Base-by-base conservation (phyloP, 2,329 filamentous ascomycete genomes). In the Colletotrichum sublineola region DNA sequence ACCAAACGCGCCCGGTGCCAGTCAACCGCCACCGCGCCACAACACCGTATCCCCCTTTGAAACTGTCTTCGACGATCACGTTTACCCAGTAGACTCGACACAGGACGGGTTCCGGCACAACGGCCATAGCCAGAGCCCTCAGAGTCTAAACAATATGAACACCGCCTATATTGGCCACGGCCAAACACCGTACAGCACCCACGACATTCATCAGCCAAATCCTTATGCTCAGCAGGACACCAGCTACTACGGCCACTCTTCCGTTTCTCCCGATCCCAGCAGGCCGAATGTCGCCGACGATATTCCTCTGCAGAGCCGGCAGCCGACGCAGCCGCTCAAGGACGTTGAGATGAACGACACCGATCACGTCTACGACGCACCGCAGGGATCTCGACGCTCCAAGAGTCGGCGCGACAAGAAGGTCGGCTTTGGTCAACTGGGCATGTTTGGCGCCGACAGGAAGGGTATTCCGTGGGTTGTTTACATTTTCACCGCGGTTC, bases 381-480 rank as follows among this genome's bases (percentile, higher is more conserved):
- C 85, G 7, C 83, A 82, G 53, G 77, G 76, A 56, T 76, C 75
- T 20, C 78, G 67, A 60, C 76, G 72, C 63, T 75, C 46, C 62
- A 72, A 55, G 36, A 72, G 71, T 52, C 73, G 72, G 33, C 74
- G 76, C 15, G 82, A 82, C 61, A 81, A 80, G 67, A 85, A 86
- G 71, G 82, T 90, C 60, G 83, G 85, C n/a, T 84, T 89, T 56
- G 89, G 89, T 64, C 86, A 90, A 80, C 79, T 91, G 66, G 88
- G 88, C 71, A 90, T 91, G 88, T 78, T 91, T 57, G 87, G 87
- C 2, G 82, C 87, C 15, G 82, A 87, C 76, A 85, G 82, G 78
- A 88, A 87, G 79, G 84, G 85, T 73, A 89, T 91, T 64, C 93
- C 96, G 0, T 96, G 93, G 88, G 90, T 97, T 8, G 93, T 95